Evolutionary conservation across 208 protist genomes (phyloP), one percentile per base, ranked within the genome.

Genomic region (Leishmania major): DNA sequence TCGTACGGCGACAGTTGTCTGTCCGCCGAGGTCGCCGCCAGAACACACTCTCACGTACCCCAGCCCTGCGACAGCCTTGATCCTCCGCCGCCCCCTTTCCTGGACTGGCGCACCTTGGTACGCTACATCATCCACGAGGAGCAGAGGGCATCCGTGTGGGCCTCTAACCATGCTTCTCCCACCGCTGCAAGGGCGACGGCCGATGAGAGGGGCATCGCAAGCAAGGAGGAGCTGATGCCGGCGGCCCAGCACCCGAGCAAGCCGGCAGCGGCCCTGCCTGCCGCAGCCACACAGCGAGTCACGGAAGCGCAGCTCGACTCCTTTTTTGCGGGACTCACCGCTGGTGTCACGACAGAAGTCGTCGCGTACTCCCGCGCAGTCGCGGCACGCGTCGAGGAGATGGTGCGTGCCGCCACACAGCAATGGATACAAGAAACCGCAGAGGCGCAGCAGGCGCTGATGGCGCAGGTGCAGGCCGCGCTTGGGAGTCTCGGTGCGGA

Each of bases 81-180:
- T 73, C 72, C 60, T 8, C 72, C 47, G 1, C 78, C 83, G 8
- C 55, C 83, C 1, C 59, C 78, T 47, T 76, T 80, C 51, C 45
- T 83, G 11, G 83, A 86, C 75, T 86, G 83, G 83, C 83, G 83
- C 69, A 86, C 83, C 13, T 60, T 86, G 53, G 83, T 86, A 10
- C 83, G 83, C 6, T 86, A 86, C 83, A 86, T 86, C 75, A 69
- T 86, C 40, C 83, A 80, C 62, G 83, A 86, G 49, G 83, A 82
- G 75, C 64, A 72, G 59, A 49, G 13, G 35, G 53, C 49, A 47
- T n/a, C 75, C 0, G 37, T 37, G 47, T 51, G 60, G 77, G 15
- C 59, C 25, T 40, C 74, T 25, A 8, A 31, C 13, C 13, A 67
- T 35, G 64, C 60, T 11, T n/a, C 60, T 43, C 43, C 35, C 45